Conservation (phyloP, 2,329 filamentous ascomycete genomes). For the Parascedosporium putredinis region DNA sequence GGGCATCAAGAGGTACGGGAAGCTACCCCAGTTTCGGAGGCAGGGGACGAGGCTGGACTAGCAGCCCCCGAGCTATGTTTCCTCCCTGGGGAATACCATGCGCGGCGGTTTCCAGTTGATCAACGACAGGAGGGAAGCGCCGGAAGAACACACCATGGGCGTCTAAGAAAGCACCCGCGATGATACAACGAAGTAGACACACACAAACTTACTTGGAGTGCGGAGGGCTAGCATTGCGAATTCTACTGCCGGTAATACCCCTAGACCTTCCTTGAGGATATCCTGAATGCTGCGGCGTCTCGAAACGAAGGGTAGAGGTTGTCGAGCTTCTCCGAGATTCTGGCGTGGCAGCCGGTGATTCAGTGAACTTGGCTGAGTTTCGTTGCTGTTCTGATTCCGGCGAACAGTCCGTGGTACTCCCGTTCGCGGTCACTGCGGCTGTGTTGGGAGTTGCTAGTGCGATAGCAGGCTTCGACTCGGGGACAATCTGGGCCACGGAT, state of each 20-base stretch:
- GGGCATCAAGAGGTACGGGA: no score
- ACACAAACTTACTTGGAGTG: slow-evolving; percentile 5
- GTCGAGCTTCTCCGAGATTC: slow-evolving; percentile 3
- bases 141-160: not conserved
- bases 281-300: not conserved
- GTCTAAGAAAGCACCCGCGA: not conserved
- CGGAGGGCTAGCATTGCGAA: slow-evolving; percentile 7
- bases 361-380: not conserved
- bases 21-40: no score
- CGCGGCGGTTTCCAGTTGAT: no score
- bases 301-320: slow-evolving; percentile 5
- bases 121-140: no score
- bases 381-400: not conserved
- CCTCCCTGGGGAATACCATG: no score
- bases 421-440: not conserved
- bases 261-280: not conserved
- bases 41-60: no score
- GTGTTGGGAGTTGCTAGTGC: not conserved
- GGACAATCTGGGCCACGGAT: not conserved
- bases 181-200: not conserved
- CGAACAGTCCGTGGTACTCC: not conserved
- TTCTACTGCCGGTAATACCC: slow-evolving; percentile 2
- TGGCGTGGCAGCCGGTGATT: not conserved
- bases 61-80: no score
- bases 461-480: not conserved